These are phyloP conservation scores for Saccharomycopsis sp. DNA, from an alignment of 805 yeast genomes.

Conservation along the genomic window DNA sequence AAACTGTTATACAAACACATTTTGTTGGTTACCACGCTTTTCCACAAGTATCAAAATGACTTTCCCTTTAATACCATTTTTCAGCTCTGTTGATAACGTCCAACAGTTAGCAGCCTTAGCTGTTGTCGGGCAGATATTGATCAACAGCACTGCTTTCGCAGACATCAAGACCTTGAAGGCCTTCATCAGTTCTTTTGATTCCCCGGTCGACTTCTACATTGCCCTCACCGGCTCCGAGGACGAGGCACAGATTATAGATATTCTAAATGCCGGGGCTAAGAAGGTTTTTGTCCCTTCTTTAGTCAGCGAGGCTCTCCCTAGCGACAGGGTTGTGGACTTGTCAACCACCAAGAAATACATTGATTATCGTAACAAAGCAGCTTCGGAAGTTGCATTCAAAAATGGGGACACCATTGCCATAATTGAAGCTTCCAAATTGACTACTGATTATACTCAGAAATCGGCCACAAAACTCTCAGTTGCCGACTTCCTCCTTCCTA, in stretches of 20 bases:
- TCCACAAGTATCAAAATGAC: slow-evolving; percentile 26
- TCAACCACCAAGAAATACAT: slow-evolving; percentile 10
- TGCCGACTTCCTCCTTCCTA: slow-evolving; percentile 40
- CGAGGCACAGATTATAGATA: slow-evolving; percentile 29
- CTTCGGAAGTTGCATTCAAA: slow-evolving; percentile 20
- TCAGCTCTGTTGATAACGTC: slow-evolving; percentile 15
- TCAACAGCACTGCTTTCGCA: slow-evolving; percentile 3
- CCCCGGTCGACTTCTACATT: slow-evolving; percentile 27
- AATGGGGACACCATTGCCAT: slow-evolving; percentile 22
- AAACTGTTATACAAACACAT: too few species aligned
- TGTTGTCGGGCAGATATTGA: slow-evolving; percentile 11
- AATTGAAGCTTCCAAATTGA: slow-evolving; percentile 21
- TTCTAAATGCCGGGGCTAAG: slow-evolving; percentile 57
- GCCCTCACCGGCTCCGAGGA: slow-evolving; percentile 17
- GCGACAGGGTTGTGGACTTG: slow-evolving; percentile 35
- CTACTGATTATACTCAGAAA: slow-evolving; percentile 22
- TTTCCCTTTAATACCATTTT: slow-evolving; percentile 34
- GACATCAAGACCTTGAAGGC: neutral
- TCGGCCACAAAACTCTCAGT: slow-evolving; percentile 27
- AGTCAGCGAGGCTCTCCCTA: slow-evolving; percentile 37
- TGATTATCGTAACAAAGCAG: slow-evolving; percentile 16
- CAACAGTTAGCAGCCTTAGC: neutral
- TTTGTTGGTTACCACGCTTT: too few species aligned
- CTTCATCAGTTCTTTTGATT: slow-evolving; percentile 20
- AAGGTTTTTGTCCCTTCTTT: slow-evolving; percentile 29